Conservation (phyloP, 306 rosid species). For the Acacia confusa region DNA sequence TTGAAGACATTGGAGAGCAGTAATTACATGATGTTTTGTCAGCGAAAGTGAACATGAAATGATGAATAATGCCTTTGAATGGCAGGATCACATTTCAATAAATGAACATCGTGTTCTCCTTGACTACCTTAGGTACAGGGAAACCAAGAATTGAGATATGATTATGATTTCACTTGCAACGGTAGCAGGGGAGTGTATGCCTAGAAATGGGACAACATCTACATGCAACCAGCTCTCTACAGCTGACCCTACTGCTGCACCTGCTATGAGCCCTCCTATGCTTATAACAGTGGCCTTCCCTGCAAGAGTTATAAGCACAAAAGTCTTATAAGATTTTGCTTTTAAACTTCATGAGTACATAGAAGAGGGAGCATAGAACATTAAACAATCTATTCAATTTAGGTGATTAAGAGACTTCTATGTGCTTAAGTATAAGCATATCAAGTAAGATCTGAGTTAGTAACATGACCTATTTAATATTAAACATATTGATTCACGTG, state of each 20-base stretch:
- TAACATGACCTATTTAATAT: neutral
- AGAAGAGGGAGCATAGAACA: neutral
- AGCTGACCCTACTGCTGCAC: constrained; percentile 89
- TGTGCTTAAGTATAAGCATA: constrained; percentile 11
- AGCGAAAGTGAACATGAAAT: neutral
- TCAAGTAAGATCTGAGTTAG: neutral
- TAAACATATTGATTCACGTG: neutral
- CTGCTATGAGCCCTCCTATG: constrained; percentile 89
- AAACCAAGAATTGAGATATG: constrained; percentile 87
- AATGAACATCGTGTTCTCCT: constrained; percentile 34
- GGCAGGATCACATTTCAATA: constrained; percentile 43
- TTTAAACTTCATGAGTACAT: neutral
- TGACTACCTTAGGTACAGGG: constrained; percentile 79
- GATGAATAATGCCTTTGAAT: neutral
- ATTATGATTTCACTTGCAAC: constrained; percentile 82
- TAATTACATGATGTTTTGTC: neutral
- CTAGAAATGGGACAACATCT: constrained; percentile 92
- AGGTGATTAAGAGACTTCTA: neutral
- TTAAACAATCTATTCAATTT: neutral
- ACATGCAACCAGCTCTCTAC: constrained; percentile 98
- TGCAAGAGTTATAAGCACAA: constrained; percentile 45
- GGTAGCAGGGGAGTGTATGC: constrained; percentile 93
- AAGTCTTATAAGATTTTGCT: neutral
- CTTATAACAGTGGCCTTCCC: constrained; percentile 91
- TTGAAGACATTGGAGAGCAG: neutral